Base-by-base conservation (phyloP, 495 filamentous ascomycete genomes). In the Immersiella caudata region DNA sequence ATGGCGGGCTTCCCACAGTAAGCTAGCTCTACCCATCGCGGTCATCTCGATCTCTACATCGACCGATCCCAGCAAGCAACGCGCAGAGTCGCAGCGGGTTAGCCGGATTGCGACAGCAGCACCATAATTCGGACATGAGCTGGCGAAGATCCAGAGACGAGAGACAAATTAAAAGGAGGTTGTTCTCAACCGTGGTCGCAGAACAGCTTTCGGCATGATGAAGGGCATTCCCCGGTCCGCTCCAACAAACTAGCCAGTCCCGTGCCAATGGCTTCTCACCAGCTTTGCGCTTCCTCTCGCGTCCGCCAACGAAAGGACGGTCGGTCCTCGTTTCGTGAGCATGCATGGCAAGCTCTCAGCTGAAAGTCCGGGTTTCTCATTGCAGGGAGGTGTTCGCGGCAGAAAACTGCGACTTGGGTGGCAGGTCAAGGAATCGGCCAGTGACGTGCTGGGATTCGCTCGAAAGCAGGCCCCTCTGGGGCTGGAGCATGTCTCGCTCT, bases 401-500 rank as follows among this genome's bases (percentile, higher is more conserved):
- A 49, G 62, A 52, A 58, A 20, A 29, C 26, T 16, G 36, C 40
- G n/a, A 62, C 22, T 67, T 67, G 64, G 68, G 60, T 70, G 64
- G 62, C 59, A 51, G 60, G 62, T 62, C 56, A 26, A 57, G 16
- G 26, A 12, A 51, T 60, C 21, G 40, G 22, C 67, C 57, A 69
- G 26, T 68, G 50, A 63, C 40, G 59, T 35, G 29, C 22, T 36
- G 22, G 33, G 21, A 66, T 65, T 62, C 20, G 29, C 46, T 58
- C 70, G 62, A 52, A 68, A 69, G 36, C 18, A 22, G 64, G 60
- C 68, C 65, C 22, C 27, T 55, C 56, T 50, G 29, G 29, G 26
- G 29, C 56, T 64, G 55, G 56, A 65, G 56, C 65, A 70, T 68
- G 65, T 73, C 66, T 73, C 59, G 71, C 71, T 62, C 66, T 65